Conservation (phyloP, 495 filamentous ascomycete species). For the Melanomma pulvis-pyrius region DNA sequence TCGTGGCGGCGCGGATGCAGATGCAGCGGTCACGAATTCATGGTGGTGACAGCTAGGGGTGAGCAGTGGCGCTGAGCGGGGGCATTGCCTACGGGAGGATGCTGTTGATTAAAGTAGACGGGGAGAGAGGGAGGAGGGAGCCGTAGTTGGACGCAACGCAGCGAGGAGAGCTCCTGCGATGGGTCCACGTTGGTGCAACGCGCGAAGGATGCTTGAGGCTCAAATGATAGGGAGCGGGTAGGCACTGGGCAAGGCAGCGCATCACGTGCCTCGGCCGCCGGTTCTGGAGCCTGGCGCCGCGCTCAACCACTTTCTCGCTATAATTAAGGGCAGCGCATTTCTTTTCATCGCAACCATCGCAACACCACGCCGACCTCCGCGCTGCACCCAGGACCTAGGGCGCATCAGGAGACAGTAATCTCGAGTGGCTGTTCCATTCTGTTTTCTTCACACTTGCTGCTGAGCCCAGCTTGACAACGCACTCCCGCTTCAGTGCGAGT, state of each 20-base stretch:
- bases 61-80: neutral
- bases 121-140: neutral
- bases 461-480: neutral
- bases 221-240: neutral
- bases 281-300: too few species aligned
- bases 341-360: neutral
- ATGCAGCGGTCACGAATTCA: constrained; percentile 19
- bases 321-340: neutral
- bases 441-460: neutral
- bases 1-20: constrained; percentile 45
- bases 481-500: neutral
- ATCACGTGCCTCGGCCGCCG: too few species aligned
- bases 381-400: neutral
- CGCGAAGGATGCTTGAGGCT: neutral
- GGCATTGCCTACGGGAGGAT: neutral
- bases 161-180: neutral
- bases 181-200: neutral
- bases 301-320: neutral
- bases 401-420: neutral
- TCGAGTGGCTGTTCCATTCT: neutral
- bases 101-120: neutral
- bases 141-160: neutral
- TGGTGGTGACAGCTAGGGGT: neutral
- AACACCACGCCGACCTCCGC: neutral
- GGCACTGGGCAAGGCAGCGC: too few species aligned